phyloP scores from a whole-genome alignment of 2,329 filamentous ascomycete species.

The Mycosphaerella sp. region DNA sequence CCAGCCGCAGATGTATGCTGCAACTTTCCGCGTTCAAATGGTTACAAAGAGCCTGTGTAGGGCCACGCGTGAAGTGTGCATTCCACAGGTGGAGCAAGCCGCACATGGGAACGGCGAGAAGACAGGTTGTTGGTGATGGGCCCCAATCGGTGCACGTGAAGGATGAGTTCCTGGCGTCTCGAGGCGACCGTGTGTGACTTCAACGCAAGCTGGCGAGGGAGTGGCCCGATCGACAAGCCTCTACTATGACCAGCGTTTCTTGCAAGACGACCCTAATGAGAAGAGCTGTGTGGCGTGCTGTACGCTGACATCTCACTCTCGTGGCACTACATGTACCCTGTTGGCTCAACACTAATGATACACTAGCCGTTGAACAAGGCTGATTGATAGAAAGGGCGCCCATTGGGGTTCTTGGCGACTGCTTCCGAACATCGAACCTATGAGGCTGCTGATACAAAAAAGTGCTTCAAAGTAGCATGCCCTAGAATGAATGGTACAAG shows the following conservation, averaged over 20 bases:
- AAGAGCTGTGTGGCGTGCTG: not conserved
- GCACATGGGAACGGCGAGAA: not conserved
- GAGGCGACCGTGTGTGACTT: not conserved
- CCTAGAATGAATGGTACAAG: too few species aligned
- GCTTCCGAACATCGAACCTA: too few species aligned
- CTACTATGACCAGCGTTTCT: not conserved
- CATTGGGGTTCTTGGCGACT: too few species aligned
- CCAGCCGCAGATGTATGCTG: not conserved
- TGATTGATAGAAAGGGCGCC: too few species aligned
- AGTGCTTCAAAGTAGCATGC: too few species aligned
- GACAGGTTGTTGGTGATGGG: too few species aligned
- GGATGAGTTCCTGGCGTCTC: not conserved
- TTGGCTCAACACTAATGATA: not conserved
- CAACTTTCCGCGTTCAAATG: not conserved
- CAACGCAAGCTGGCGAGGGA: not conserved
- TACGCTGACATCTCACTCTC: not conserved
- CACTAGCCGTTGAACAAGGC: too few species aligned
- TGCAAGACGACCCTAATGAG: not conserved
- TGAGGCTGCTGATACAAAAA: too few species aligned
- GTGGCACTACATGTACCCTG: not conserved
- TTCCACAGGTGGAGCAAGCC: not conserved
- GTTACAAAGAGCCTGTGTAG: constrained; percentile 1
- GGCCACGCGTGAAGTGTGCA: not conserved
- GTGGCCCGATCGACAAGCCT: not conserved
- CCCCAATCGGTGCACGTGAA: not conserved